A percentile compares a stretch with the other conserved stretches of the same genome.
These are phyloP conservation scores for Loxodes magnus DNA, from an alignment of 73 alveolate species.

Conservation along the genomic window DNA sequence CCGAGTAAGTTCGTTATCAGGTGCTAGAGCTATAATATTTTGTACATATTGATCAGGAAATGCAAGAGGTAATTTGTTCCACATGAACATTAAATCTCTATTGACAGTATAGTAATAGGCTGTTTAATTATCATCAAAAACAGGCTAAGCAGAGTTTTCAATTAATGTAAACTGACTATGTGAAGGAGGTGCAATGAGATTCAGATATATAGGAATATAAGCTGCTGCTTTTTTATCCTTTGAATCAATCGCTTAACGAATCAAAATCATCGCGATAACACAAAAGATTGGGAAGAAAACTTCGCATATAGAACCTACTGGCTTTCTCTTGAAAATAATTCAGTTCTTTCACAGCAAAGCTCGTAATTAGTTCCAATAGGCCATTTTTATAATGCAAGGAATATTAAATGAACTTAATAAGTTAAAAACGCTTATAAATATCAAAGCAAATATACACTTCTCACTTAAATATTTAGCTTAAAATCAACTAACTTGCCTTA, in stretches of 20 bases:
- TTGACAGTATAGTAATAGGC: not conserved
- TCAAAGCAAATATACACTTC: no score
- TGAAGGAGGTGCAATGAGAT: no score
- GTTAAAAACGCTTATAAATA: no score
- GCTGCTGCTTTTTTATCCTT: not conserved
- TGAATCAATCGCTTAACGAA: not conserved
- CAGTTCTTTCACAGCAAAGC: constrained; percentile 65
- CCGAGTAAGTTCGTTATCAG: not conserved
- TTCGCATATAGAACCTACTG: constrained; percentile 48
- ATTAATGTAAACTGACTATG: no score
- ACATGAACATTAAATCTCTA: not conserved
- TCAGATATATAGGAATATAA: no score
- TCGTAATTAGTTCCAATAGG: constrained; percentile 12
- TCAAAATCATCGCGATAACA: constrained; percentile 11
- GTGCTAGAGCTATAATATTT: not conserved
- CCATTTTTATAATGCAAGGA: no score
- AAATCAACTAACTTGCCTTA: no score
- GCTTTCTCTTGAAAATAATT: constrained; percentile 46
- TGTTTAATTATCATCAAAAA: not conserved
- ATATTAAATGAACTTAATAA: no score
- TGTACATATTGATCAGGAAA: not conserved
- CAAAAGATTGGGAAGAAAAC: constrained; percentile 39
- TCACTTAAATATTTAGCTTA: no score
- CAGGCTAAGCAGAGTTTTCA: no score
- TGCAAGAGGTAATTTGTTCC: not conserved